Evolutionary conservation across 768 basidiomycete genomes (phyloP).

Genomic region (Trametes villosa): DNA sequence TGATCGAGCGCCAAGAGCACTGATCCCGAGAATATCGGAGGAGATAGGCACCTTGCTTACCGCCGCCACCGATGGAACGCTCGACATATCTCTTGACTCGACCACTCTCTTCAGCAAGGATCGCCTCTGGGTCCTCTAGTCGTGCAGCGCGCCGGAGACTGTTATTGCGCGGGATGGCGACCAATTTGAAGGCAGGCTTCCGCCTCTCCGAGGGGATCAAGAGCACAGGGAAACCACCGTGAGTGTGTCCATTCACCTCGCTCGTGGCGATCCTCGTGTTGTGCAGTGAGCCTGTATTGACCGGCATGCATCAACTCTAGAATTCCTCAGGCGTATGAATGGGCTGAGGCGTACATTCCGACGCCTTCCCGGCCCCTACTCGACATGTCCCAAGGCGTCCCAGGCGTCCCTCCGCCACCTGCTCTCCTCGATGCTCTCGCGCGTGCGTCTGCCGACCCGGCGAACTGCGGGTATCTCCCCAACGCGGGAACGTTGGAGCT

Average conservation of each 20-base stretch:
- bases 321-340: constrained; percentile 61
- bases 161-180: background rate
- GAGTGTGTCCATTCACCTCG: background rate
- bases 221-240: constrained; percentile 9
- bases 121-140: no score
- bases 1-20: no score
- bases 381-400: constrained; percentile 79
- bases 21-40: background rate
- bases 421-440: constrained; percentile 49
- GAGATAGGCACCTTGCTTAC: no score
- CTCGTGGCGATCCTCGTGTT: background rate
- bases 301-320: constrained; percentile 34
- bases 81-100: no score
- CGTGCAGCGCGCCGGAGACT: no score
- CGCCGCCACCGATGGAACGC: no score
- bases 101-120: background rate
- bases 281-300: background rate
- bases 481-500: constrained; percentile 62
- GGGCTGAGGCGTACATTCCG: constrained; percentile 51
- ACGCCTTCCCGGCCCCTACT: constrained; percentile 54
- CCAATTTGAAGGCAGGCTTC: background rate
- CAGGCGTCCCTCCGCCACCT: constrained; percentile 64
- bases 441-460: constrained; percentile 45
- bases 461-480: constrained; percentile 57
- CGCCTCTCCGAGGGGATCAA: background rate